Evolutionary conservation across 2,329 filamentous ascomycete genomes (phyloP).

Genomic region (Pseudogymnoascus sp.): DNA sequence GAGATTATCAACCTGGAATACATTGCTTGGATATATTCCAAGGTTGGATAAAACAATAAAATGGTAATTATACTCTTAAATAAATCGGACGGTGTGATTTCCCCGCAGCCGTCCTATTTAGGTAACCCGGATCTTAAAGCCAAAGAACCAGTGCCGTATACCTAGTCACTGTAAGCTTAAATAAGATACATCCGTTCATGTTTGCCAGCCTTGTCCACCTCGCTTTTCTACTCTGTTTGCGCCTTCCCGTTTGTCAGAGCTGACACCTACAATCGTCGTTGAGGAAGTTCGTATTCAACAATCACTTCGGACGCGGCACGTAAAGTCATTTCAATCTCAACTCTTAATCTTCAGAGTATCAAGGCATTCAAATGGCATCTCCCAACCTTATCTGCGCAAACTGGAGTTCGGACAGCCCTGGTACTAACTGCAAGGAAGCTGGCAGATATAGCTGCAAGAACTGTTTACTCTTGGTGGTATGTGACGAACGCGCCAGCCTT

Average conservation of each 20-base stretch:
- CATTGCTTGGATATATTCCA: not conserved
- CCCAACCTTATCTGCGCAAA: not conserved
- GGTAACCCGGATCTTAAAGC: not conserved
- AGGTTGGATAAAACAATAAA: not conserved
- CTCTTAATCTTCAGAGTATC: not conserved
- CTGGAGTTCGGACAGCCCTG: not conserved
- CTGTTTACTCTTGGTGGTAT: not conserved
- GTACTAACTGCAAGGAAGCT: not conserved
- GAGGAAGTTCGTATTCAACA: not conserved
- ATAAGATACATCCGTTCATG: not conserved
- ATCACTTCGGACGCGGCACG: not conserved
- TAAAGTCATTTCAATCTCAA: not conserved
- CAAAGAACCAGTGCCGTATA: not conserved
- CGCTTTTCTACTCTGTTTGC: not conserved
- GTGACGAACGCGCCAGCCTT: not conserved
- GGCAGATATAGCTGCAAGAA: not conserved
- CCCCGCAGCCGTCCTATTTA: not conserved
- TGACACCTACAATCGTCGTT: not conserved
- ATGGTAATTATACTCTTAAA: not conserved
- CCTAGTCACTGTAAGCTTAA: not conserved
- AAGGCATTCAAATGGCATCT: not conserved
- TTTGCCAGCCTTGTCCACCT: not conserved
- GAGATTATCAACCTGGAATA: not conserved
- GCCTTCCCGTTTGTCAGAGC: not conserved
- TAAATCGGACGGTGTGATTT: not conserved